Conservation (phyloP, 768 basidiomycete species). For the Collybia mongolica region DNA sequence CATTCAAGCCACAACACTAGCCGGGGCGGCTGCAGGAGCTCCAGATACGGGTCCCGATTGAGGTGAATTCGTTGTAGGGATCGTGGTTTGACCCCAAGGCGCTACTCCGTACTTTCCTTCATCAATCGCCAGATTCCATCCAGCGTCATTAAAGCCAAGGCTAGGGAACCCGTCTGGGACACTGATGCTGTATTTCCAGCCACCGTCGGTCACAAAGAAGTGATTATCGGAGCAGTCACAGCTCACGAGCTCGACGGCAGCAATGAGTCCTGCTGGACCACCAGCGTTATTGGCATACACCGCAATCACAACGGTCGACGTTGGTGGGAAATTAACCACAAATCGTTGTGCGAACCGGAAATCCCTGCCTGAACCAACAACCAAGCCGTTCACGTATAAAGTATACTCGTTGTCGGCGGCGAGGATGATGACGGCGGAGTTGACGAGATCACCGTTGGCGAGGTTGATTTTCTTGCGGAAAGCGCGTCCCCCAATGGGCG, state of each 20-base stretch:
- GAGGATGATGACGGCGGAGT: slow-evolving; percentile 22
- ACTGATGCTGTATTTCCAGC: slow-evolving; percentile 21
- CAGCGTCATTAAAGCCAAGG: slow-evolving; percentile 15
- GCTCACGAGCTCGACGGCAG: slow-evolving; percentile 16
- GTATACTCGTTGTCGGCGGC: slow-evolving; percentile 23
- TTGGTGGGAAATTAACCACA: slow-evolving; percentile 14
- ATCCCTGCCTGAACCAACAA: slow-evolving; percentile 20
- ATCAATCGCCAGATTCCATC: slow-evolving; percentile 18
- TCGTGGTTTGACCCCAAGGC: slow-evolving; percentile 21
- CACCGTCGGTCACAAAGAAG: slow-evolving; percentile 16
- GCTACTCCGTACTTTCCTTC: slow-evolving; percentile 18
- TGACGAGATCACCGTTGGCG: slow-evolving; percentile 19
- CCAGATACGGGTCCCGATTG: slow-evolving; percentile 9
- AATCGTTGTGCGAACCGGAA: slow-evolving; percentile 16
- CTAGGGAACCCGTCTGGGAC: slow-evolving; percentile 14
- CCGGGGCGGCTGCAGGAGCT: slow-evolving; percentile 12
- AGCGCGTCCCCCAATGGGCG: slow-evolving; percentile 23
- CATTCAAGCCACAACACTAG: slow-evolving; percentile 10
- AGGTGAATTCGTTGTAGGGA: slow-evolving; percentile 8
- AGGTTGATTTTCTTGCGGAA: slow-evolving; percentile 26
- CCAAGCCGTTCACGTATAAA: slow-evolving; percentile 27
- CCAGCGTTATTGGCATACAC: slow-evolving; percentile 12
- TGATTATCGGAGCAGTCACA: slow-evolving; percentile 14
- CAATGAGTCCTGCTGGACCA: slow-evolving; percentile 19
- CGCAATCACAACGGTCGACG: slow-evolving; percentile 18